Evolutionary conservation across 805 yeast species (phyloP).

Genomic region (Pichia cabralensis): DNA sequence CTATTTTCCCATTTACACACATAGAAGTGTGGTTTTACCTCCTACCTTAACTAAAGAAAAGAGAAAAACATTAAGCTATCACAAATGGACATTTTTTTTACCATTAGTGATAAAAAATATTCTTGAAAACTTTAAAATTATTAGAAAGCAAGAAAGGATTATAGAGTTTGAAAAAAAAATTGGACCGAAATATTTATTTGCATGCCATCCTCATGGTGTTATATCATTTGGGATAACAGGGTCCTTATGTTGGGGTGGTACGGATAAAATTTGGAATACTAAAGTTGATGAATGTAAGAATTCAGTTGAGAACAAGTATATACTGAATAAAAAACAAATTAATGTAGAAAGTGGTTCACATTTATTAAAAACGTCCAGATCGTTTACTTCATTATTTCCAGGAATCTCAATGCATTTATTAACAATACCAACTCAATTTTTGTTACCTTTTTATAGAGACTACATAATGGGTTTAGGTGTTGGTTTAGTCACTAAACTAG

Average conservation of each 20-base stretch:
- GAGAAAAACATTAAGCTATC: constrained; percentile 1
- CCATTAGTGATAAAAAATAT: constrained; percentile 1
- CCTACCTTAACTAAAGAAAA: constrained; percentile 50
- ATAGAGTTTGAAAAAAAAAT: constrained; percentile 26
- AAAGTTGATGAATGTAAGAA: not conserved
- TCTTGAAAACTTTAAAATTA: constrained; percentile 1
- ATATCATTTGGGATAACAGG: constrained; percentile 89
- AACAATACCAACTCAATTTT: constrained; percentile 77
- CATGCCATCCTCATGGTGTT: constrained; percentile 95
- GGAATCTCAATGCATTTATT: constrained; percentile 73
- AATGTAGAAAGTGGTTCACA: constrained; percentile 57
- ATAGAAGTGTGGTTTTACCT: constrained; percentile 55
- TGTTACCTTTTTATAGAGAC: constrained; percentile 78
- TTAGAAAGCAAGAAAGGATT: constrained; percentile 2
- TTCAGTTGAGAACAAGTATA: too few relatives aligned
- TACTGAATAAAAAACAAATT: not conserved
- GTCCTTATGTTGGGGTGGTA: constrained; percentile 23
- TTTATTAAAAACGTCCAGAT: constrained; percentile 18
- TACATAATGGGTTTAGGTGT: constrained; percentile 74
- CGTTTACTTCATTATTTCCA: constrained; percentile 52
- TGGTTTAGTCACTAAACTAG: constrained; percentile 70
- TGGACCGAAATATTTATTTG: constrained; percentile 78
- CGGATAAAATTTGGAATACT: not conserved
- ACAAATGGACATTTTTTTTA: constrained; percentile 3
- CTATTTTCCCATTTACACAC: constrained; percentile 72